Evolutionary conservation across 805 yeast species (phyloP).

Genomic region (Lachancea mirantina): DNA sequence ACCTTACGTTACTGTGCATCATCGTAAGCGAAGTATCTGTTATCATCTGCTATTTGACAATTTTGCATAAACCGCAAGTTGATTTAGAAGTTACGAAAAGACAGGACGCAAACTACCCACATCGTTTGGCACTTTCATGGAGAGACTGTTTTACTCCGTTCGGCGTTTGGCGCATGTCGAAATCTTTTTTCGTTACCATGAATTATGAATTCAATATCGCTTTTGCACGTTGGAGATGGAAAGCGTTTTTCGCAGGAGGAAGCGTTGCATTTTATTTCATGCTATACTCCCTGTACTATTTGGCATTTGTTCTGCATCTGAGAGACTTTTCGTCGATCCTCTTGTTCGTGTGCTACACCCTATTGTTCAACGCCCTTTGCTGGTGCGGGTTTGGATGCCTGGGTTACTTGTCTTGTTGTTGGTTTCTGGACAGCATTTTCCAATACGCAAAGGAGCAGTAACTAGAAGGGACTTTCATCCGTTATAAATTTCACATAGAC

Average conservation of each 20-base stretch:
- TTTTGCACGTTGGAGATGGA: conserved; percentile 70
- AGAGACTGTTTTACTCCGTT: not conserved
- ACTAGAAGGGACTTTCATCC: not conserved
- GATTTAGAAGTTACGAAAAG: not conserved
- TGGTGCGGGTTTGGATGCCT: conserved; percentile 72
- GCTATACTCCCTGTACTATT: conserved; percentile 61
- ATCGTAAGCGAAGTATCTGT: conserved; percentile 67
- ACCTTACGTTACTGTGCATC: conserved; percentile 50
- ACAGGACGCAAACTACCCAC: not conserved
- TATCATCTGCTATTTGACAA: conserved; percentile 56
- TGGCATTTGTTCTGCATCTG: conserved; percentile 48
- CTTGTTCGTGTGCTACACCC: conserved; percentile 65
- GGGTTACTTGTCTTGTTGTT: conserved; percentile 58
- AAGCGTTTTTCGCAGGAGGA: conserved; percentile 60
- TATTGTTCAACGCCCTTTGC: conserved; percentile 52
- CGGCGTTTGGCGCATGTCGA: not conserved
- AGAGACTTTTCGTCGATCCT: conserved; percentile 60
- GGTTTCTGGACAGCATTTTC: conserved; percentile 46
- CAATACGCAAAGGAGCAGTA: conserved; percentile 2
- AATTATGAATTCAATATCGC: conserved; percentile 1
- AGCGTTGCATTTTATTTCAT: conserved; percentile 69
- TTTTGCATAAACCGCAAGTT: conserved; percentile 36
- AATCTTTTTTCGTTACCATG: not conserved
- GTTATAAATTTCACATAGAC: conserved; percentile 1
- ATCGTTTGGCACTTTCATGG: not conserved